phyloP scores from a whole-genome alignment of 1,284 basidiomycete species.

The Fomitiporia mediterranea region DNA sequence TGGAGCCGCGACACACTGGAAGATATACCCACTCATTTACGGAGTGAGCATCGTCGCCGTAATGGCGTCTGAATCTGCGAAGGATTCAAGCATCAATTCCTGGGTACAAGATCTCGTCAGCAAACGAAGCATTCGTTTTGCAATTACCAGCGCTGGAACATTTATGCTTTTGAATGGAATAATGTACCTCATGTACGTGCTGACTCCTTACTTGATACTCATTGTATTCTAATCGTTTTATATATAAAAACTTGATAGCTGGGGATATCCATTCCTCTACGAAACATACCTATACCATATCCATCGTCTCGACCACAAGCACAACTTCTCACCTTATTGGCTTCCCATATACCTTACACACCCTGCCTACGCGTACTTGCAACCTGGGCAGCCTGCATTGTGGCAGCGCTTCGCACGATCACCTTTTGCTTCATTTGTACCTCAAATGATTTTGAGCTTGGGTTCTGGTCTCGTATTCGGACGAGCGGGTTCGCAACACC shows the following conservation, averaged over 20 bases:
- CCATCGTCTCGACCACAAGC: conserved; percentile 88
- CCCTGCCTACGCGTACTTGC: conserved; percentile 32
- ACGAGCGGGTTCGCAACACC: conserved; percentile 35
- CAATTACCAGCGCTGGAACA: conserved; percentile 57
- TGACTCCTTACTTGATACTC: conserved; percentile 10
- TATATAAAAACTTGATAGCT: conserved; percentile 45
- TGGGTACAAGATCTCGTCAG: conserved; percentile 44
- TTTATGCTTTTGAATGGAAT: conserved; percentile 61
- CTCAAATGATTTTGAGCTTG: conserved; percentile 67
- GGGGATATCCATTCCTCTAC: conserved; percentile 90
- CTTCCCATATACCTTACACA: conserved; percentile 88
- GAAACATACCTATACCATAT: conserved; percentile 95
- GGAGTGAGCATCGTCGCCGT: conserved; percentile 71
- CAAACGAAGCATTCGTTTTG: conserved; percentile 61
- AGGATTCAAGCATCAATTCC: conserved; percentile 20
- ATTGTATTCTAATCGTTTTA: background rate
- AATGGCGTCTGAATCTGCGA: conserved; percentile 39
- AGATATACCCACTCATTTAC: conserved; percentile 94
- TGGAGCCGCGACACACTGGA: conserved; percentile 86
- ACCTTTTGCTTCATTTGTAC: conserved; percentile 65
- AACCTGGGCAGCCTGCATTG: conserved; percentile 29
- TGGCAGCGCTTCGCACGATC: conserved; percentile 49
- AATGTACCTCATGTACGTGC: conserved; percentile 74
- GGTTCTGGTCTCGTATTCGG: conserved; percentile 66
- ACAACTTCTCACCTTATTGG: conserved; percentile 98